Evolutionary conservation across 306 rosid genomes (phyloP).

Genomic region (Lupinus albus): DNA sequence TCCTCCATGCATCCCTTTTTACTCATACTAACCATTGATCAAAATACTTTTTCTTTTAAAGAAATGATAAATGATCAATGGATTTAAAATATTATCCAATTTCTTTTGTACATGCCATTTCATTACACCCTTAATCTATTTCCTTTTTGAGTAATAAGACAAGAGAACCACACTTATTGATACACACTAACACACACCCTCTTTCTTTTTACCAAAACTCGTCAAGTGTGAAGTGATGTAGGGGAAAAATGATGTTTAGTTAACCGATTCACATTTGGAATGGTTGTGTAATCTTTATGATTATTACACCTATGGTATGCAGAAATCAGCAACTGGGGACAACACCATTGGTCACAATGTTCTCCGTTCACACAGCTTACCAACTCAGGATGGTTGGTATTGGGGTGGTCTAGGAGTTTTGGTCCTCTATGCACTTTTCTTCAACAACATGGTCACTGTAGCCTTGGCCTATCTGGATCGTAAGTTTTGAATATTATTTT

Average conservation of each 20-base stretch:
- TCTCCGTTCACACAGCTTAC: slow-evolving; percentile 59
- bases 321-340: slow-evolving; percentile 58
- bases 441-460: slow-evolving; percentile 66
- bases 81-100: no score
- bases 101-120: neutral
- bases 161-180: neutral
- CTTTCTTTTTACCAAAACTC: neutral
- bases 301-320: slow-evolving; percentile 43
- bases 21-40: no score
- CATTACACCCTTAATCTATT: neutral
- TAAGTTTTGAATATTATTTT: slow-evolving; percentile 49
- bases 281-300: slow-evolving; percentile 27
- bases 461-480: slow-evolving; percentile 79
- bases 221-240: neutral
- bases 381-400: slow-evolving; percentile 67
- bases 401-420: slow-evolving; percentile 68
- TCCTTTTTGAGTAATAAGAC: neutral
- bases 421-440: slow-evolving; percentile 52
- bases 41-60: no score
- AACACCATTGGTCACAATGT: slow-evolving; percentile 61
- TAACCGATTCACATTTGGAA: neutral
- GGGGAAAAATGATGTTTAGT: neutral
- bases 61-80: no score
- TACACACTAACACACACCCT: neutral
- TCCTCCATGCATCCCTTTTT: no score